Base-by-base conservation (phyloP, 2,329 filamentous ascomycete species). In the Fusarium sp. region DNA sequence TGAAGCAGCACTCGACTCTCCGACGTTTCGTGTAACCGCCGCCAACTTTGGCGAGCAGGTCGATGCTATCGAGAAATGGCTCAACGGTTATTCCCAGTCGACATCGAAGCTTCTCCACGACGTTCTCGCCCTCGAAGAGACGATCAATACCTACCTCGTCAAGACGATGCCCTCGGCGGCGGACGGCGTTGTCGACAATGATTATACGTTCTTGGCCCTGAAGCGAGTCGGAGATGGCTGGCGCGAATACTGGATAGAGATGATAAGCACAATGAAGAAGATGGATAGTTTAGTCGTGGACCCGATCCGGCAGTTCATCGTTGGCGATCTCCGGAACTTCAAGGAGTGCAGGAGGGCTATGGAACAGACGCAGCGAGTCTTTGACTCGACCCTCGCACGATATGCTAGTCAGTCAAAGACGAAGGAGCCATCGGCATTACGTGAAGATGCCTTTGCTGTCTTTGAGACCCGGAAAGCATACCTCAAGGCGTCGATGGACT, bases 1-100 rank as follows among this genome's bases (percentile, higher is more conserved):
- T 79, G 95, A 99, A 84, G 95, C 95, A 46, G 91, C 93, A 19
- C 90, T 98, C 79, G 95, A 99, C 78, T 97, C 93, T 35, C 95
- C 95, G 25, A 96, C 93, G 32, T 98, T 98, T 76, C 92, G 95
- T 65, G 92, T 93, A 42, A 91, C 91, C 22, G 87, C 92, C 38
- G 80, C 90, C 42, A 92, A 97, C 79, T 97, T 97, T 74, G 85
- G 88, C 63, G 95, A 98, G 66, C 94, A 99, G 79, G 87, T 97
- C 71, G 95, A 98, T 66, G 85, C 88, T 53, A 85, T 98, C 58
- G 95, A 98, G 77, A 88, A 87, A 83, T 99, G 95, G 95, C 90
- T 99, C 28, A 93, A 85, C 38, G 79, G 79, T 48, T 86, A 86
- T 65, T 78, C 81, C 43, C 79, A 79, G 62, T 81, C 83, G 42